Evolutionary conservation across 1,284 basidiomycete species (phyloP).

Genomic region (Psilocybe mexicana): DNA sequence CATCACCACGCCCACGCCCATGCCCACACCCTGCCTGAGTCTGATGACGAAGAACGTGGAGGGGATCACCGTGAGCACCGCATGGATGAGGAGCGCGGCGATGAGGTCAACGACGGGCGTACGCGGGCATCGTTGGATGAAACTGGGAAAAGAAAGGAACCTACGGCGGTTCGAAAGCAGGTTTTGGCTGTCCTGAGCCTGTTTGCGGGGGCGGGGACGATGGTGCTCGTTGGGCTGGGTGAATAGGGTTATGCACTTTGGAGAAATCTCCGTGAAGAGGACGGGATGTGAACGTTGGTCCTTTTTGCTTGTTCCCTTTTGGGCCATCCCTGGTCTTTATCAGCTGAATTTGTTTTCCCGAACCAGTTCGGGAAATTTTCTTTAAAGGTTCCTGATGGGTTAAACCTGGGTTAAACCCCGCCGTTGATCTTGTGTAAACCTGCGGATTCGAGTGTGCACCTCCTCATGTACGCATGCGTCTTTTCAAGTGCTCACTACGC

Average conservation of each 20-base stretch:
- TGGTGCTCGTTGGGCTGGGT: conserved; percentile 50
- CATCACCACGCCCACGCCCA: conserved; percentile 14
- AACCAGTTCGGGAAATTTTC: neutral
- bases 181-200: conserved; percentile 56
- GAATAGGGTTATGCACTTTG: conserved; percentile 11
- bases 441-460: no score
- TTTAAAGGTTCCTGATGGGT: neutral
- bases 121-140: neutral
- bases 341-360: neutral
- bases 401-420: neutral
- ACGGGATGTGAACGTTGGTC: neutral
- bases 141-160: neutral
- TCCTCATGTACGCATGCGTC: no score
- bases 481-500: no score
- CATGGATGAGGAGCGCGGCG: neutral
- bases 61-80: neutral
- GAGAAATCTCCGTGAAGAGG: neutral
- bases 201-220: conserved; percentile 52
- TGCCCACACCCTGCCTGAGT: conserved; percentile 1
- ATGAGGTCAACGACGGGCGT: neutral
- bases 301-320: neutral
- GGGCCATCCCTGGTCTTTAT: neutral
- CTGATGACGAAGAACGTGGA: neutral
- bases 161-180: conserved; percentile 39
- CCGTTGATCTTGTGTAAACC: no score